phyloP scores from a whole-genome alignment of 805 yeast species.

The Nakazawaea ishiwadae region DNA sequence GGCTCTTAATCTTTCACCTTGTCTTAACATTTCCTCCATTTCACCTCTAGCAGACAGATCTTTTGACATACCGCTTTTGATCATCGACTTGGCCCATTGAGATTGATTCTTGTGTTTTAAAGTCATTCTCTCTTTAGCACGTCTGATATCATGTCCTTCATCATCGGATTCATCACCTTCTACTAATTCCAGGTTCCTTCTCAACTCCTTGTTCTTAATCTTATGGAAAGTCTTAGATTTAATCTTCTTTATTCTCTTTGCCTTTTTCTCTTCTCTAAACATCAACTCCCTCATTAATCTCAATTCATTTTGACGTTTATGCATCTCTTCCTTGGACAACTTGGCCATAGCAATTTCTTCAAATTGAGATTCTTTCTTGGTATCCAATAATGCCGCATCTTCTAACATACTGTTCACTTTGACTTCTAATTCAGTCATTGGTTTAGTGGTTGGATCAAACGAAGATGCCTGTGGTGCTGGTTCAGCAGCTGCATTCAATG shows the following conservation, averaged over 20 bases:
- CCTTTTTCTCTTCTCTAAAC: conserved; percentile 92
- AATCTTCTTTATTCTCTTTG: conserved; percentile 88
- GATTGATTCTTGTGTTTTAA: conserved; percentile 84
- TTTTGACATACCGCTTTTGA: conserved; percentile 84
- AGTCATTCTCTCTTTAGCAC: conserved; percentile 92
- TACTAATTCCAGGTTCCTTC: conserved; percentile 64
- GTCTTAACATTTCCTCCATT: conserved; percentile 89
- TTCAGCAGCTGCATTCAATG: conserved; percentile 41
- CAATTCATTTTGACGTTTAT: conserved; percentile 72
- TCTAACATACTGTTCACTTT: conserved; percentile 57
- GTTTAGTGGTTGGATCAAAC: conserved; percentile 43
- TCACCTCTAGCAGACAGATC: conserved; percentile 82
- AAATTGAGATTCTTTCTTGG: conserved; percentile 72
- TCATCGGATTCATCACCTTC: conserved; percentile 51
- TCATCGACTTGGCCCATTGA: conserved; percentile 88
- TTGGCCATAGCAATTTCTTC: conserved; percentile 84
- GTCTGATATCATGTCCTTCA: conserved; percentile 63
- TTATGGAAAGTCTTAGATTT: conserved; percentile 87
- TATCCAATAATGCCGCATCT: conserved; percentile 66
- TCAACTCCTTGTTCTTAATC: conserved; percentile 78
- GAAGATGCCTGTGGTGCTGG: conserved; percentile 44
- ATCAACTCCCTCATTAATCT: conserved; percentile 91
- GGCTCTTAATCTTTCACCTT: conserved; percentile 71
- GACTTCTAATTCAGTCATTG: conserved; percentile 59
- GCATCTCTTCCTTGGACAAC: conserved; percentile 74